These are phyloP conservation scores for Pseudocercospora fijiensis DNA, from an alignment of 2,329 filamentous ascomycete species.

Conservation along the genomic window DNA sequence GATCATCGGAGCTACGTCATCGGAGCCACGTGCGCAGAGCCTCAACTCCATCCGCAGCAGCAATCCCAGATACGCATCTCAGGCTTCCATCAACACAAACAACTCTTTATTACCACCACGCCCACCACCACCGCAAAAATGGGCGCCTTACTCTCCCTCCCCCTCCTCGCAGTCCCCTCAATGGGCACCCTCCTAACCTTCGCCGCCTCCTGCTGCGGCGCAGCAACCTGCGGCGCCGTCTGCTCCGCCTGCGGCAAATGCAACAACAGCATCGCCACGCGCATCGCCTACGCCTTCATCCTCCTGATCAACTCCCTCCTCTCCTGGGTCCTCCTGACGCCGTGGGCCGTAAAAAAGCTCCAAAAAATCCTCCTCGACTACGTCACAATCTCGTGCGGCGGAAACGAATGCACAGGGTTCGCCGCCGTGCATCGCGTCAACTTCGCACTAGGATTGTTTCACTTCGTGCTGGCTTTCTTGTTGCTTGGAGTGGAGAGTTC, in stretches of 20 bases:
- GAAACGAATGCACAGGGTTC: constrained; percentile 90
- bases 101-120: no score
- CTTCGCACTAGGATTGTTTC: constrained; percentile 92
- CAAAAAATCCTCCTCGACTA: constrained; percentile 91
- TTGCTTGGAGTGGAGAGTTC: constrained; percentile 84
- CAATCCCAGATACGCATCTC: not conserved
- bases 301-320: constrained; percentile 95
- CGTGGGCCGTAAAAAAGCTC: constrained; percentile 95
- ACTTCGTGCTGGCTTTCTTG: constrained; percentile 79
- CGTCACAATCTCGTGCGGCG: constrained; percentile 84
- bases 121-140: constrained; percentile 53
- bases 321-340: constrained; percentile 98
- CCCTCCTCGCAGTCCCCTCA: constrained; percentile 84
- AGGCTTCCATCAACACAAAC: constrained; percentile 3
- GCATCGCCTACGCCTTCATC: constrained; percentile 80
- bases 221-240: constrained; percentile 88
- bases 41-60: not conserved
- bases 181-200: constrained; percentile 77
- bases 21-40: not conserved
- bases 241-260: constrained; percentile 96
- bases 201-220: constrained; percentile 89
- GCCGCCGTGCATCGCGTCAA: constrained; percentile 96
- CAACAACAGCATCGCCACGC: constrained; percentile 94
- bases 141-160: constrained; percentile 88
- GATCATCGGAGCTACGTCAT: not conserved